These are phyloP conservation scores for Kodamaea ohmeri DNA, from an alignment of 1,139 yeast genomes.

Conservation along the genomic window DNA sequence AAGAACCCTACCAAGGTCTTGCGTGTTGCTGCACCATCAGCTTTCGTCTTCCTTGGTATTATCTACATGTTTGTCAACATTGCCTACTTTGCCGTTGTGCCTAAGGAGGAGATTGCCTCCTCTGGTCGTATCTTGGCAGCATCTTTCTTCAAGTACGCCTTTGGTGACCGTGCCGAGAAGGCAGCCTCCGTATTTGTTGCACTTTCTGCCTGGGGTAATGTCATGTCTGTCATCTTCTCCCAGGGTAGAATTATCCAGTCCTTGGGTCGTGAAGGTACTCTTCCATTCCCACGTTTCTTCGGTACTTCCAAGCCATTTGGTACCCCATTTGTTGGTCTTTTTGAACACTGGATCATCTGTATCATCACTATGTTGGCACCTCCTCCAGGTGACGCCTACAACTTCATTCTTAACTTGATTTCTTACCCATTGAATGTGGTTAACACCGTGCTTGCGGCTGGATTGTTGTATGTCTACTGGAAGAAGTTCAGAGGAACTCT, in stretches of 20 bases:
- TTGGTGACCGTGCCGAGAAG: slow-evolving; percentile 44
- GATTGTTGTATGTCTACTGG: slow-evolving; percentile 43
- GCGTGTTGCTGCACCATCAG: slow-evolving; percentile 45
- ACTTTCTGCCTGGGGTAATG: slow-evolving; percentile 49
- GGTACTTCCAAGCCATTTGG: slow-evolving; percentile 44
- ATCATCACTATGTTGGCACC: slow-evolving; percentile 47
- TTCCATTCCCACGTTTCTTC: slow-evolving; percentile 46
- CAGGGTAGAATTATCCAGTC: slow-evolving; percentile 51
- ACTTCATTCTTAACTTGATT: slow-evolving; percentile 47
- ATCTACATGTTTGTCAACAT: slow-evolving; percentile 64
- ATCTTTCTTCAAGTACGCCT: slow-evolving; percentile 44
- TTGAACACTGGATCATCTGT: slow-evolving; percentile 57
- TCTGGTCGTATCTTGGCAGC: slow-evolving; percentile 50
- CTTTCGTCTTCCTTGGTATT: slow-evolving; percentile 60
- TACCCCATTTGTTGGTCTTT: slow-evolving; percentile 53
- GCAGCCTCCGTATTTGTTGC: slow-evolving; percentile 52
- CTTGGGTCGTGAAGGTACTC: slow-evolving; percentile 48
- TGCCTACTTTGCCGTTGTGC: slow-evolving; percentile 58
- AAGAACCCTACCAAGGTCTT: slow-evolving; percentile 49
- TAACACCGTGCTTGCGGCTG: slow-evolving; percentile 45
- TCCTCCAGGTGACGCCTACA: slow-evolving; percentile 51
- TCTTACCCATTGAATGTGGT: slow-evolving; percentile 52
- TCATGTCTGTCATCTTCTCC: slow-evolving; percentile 46
- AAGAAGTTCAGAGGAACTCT: slow-evolving; percentile 49
- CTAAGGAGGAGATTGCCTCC: slow-evolving; percentile 40